Percentiles rank a stretch among this genome's conserved stretches.
Evolutionary conservation across 352 stramenopile genomes (phyloP).

Genomic region (Phytophthora macrochlamydospora): DNA sequence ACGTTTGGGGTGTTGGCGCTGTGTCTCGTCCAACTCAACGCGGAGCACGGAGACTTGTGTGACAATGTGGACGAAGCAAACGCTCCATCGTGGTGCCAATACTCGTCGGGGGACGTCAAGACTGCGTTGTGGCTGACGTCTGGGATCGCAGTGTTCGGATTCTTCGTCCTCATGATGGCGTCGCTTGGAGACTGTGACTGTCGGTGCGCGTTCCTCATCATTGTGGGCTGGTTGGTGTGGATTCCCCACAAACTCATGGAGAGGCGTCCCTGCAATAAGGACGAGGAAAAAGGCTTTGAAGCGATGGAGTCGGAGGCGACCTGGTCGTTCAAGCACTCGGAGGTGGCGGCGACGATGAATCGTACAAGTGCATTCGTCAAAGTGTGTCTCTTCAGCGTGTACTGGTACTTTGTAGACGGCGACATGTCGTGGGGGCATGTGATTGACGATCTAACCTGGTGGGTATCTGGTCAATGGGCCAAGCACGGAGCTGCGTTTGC

Average conservation of each 20-base stretch:
- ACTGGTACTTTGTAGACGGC: slow-evolving; percentile 1
- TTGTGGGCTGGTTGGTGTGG: background rate
- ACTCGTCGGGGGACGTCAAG: background rate
- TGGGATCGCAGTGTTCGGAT: background rate
- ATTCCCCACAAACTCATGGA: background rate
- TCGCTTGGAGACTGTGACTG: background rate
- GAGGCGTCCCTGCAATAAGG: background rate
- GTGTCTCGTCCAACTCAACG: background rate
- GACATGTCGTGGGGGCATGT: slow-evolving; percentile 1
- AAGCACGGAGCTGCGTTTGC: background rate
- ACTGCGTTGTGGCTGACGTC: background rate
- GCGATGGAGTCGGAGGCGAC: background rate
- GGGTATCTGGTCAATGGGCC: slow-evolving; percentile 5
- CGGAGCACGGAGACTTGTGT: background rate
- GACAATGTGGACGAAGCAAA: background rate
- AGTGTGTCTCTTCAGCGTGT: slow-evolving; percentile 2
- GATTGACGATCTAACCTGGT: background rate
- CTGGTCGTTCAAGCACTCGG: background rate
- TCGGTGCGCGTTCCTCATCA: background rate
- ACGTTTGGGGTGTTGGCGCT: background rate
- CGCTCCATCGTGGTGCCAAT: background rate
- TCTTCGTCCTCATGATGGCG: background rate
- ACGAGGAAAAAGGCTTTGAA: background rate
- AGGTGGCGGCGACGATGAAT: background rate
- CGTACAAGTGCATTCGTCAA: slow-evolving; percentile 2